Percentiles rank a stretch among this genome's conserved stretches.
Conservation (phyloP, 352 stramenopile species). For the Globisporangium emineosum region DNA sequence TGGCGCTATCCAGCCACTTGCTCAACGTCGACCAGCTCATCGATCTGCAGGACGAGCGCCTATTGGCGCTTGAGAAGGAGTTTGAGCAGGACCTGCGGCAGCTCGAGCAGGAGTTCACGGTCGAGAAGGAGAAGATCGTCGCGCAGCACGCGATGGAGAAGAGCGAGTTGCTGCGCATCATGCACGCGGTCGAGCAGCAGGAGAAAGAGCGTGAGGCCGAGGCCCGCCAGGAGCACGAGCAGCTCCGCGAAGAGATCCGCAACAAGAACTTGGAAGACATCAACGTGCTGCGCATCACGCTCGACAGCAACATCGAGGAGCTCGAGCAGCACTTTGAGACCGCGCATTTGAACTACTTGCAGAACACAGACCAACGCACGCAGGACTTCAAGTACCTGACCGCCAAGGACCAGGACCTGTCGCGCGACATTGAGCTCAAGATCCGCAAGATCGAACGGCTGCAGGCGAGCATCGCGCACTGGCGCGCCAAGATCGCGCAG, state of each 20-base stretch:
- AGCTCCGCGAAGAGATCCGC: constrained; percentile 91
- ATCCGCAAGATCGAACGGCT: constrained; percentile 92
- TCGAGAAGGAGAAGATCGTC: constrained; percentile 82
- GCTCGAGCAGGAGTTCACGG: constrained; percentile 82
- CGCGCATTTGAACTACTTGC: constrained; percentile 88
- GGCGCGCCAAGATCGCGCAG: constrained; percentile 91
- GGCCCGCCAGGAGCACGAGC: constrained; percentile 79
- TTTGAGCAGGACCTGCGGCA: constrained; percentile 87
- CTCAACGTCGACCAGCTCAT: constrained; percentile 92
- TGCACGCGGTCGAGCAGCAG: constrained; percentile 81
- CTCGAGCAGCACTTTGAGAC: constrained; percentile 94
- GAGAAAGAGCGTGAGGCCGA: constrained; percentile 80
- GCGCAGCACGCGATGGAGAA: constrained; percentile 66
- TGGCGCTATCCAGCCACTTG: constrained; percentile 85
- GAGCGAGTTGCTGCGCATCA: constrained; percentile 80
- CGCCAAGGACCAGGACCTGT: constrained; percentile 90
- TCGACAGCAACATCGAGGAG: constrained; percentile 93
- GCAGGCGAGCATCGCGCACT: constrained; percentile 86
- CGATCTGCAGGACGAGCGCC: constrained; percentile 86
- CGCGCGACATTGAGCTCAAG: constrained; percentile 92
- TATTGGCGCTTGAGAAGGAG: constrained; percentile 88
- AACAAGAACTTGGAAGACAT: constrained; percentile 96
- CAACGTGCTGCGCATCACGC: constrained; percentile 90
- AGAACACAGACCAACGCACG: constrained; percentile 93
- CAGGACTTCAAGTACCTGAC: constrained; percentile 95